These are phyloP conservation scores for Mycena filopes DNA, from an alignment of 768 basidiomycete species.

Conservation along the genomic window DNA sequence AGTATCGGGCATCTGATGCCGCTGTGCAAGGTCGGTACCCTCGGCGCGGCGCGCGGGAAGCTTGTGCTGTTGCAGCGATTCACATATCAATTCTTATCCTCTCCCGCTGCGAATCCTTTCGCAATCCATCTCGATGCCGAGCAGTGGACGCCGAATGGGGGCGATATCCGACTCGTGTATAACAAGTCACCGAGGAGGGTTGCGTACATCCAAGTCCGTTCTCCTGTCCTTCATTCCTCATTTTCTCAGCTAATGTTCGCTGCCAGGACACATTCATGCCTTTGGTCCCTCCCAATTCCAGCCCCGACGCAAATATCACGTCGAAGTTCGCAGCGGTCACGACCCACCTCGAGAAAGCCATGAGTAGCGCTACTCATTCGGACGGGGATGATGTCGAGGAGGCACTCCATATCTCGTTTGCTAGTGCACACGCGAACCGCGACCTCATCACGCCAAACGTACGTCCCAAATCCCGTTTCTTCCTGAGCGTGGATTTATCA, in stretches of 20 bases:
- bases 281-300: constrained; percentile 23
- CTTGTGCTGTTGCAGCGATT: constrained; percentile 31
- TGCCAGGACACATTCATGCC: constrained; percentile 30
- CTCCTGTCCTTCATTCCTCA: neutral
- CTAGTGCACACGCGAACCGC: constrained; percentile 23
- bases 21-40: constrained; percentile 30
- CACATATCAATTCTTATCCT: constrained; percentile 24
- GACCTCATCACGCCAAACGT: constrained; percentile 28
- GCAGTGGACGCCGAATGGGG: constrained; percentile 30
- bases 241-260: neutral
- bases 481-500: neutral
- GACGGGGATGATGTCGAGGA: constrained; percentile 5
- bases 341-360: constrained; percentile 20
- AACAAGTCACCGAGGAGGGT: constrained; percentile 19
- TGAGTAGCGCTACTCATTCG: neutral
- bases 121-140: constrained; percentile 30
- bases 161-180: constrained; percentile 28
- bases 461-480: neutral
- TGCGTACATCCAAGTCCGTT: constrained; percentile 26
- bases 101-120: constrained; percentile 11
- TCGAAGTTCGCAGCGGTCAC: constrained; percentile 24
- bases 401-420: constrained; percentile 23
- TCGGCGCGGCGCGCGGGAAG: constrained; percentile 30
- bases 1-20: too few relatives aligned
- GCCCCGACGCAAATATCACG: constrained; percentile 27